These are phyloP conservation scores for Chaetomium olivaceum DNA, from an alignment of 2,329 filamentous ascomycete species.

Conservation along the genomic window DNA sequence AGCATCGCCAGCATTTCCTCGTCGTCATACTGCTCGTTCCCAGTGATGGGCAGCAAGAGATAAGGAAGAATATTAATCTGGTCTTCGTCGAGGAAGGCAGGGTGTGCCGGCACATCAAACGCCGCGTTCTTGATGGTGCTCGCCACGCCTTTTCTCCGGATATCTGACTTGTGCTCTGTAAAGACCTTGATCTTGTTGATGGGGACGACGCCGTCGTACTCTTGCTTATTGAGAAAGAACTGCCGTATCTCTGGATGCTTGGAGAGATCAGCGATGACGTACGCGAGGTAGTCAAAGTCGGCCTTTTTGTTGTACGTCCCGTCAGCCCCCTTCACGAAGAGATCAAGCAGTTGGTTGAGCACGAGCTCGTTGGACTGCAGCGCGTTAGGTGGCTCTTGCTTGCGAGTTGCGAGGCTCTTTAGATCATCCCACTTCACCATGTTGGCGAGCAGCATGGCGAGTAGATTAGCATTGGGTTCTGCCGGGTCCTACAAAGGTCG, in stretches of 20 bases:
- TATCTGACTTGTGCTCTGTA: constrained; percentile 81
- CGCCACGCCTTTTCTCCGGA: constrained; percentile 90
- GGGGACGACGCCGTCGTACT: constrained; percentile 82
- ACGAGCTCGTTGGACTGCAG: constrained; percentile 71
- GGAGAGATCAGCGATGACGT: constrained; percentile 89
- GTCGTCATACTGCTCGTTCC: constrained; percentile 81
- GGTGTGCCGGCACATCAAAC: constrained; percentile 76
- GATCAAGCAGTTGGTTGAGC: constrained; percentile 89
- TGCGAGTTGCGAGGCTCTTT: constrained; percentile 66
- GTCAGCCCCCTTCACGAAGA: constrained; percentile 90
- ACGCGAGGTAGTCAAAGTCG: constrained; percentile 89
- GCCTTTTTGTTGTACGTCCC: constrained; percentile 81
- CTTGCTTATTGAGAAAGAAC: constrained; percentile 72
- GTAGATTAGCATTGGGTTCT: constrained; percentile 79
- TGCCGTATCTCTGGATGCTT: constrained; percentile 74
- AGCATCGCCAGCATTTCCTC: constrained; percentile 87
- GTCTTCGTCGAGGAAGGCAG: constrained; percentile 67
- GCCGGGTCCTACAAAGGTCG: constrained; percentile 50
- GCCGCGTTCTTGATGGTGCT: constrained; percentile 92
- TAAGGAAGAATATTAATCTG: constrained; percentile 85
- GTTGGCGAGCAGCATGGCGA: constrained; percentile 92
- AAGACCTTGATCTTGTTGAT: constrained; percentile 92
- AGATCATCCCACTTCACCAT: constrained; percentile 77
- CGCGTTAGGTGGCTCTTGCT: constrained; percentile 66
- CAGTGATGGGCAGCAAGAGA: constrained; percentile 82